These are phyloP conservation scores for Pseudocercospora pini-densiflorae DNA, from an alignment of 2,329 filamentous ascomycete species.

Conservation along the genomic window DNA sequence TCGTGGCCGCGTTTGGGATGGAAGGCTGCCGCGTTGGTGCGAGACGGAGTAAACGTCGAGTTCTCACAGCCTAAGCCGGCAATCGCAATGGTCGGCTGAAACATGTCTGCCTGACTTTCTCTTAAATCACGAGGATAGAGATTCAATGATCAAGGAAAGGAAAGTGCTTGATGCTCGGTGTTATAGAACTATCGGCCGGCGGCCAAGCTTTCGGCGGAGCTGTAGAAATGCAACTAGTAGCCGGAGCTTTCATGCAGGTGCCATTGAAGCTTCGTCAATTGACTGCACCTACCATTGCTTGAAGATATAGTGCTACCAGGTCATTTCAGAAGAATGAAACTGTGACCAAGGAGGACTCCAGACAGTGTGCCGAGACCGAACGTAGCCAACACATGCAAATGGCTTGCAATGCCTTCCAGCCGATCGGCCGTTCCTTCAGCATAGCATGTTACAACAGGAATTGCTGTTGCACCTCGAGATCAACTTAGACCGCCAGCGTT, in stretches of 20 bases:
- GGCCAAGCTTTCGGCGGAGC: slow-evolving; percentile 1
- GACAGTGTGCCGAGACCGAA: background rate
- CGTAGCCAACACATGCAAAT: background rate
- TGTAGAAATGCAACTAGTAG: background rate
- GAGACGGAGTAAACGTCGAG: slow-evolving; percentile 23
- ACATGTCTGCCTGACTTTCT: background rate
- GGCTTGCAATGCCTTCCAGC: background rate
- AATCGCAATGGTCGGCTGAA: slow-evolving; percentile 20
- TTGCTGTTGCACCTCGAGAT: background rate
- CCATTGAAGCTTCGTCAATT: background rate
- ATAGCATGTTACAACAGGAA: background rate
- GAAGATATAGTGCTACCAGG: background rate
- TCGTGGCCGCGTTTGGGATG: slow-evolving; percentile 20
- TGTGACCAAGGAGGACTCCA: background rate
- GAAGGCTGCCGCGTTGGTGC: slow-evolving; percentile 19
- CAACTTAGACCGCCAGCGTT: background rate
- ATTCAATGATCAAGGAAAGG: background rate
- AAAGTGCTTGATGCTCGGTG: background rate
- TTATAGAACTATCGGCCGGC: slow-evolving; percentile 1
- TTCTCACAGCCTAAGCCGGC: slow-evolving; percentile 25
- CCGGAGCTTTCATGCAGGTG: background rate
- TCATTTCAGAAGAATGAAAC: background rate
- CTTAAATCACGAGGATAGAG: too few species aligned
- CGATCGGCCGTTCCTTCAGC: background rate
- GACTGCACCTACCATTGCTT: background rate